These are phyloP conservation scores for Aristolochia californica DNA, from an alignment of 164 flowering plant species.

Conservation along the genomic window DNA sequence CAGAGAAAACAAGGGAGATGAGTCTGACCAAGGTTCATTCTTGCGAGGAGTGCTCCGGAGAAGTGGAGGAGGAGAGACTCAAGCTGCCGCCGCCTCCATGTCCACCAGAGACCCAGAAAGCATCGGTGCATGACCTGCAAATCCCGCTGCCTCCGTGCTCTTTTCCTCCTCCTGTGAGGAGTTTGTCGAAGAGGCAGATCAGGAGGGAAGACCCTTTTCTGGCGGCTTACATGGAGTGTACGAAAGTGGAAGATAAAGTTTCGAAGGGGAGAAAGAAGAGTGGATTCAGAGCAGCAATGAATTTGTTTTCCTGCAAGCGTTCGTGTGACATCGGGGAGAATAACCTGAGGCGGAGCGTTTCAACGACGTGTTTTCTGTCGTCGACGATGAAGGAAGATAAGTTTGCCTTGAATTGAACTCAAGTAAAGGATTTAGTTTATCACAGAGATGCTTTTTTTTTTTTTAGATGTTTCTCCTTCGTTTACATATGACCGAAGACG, in stretches of 20 bases:
- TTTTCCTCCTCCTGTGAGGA: constrained; percentile 10
- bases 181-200: constrained; percentile 14
- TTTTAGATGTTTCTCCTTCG: too few relatives aligned
- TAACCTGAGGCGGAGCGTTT: constrained; percentile 11
- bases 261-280: background rate
- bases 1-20: too few relatives aligned
- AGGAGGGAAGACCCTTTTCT: constrained; percentile 31
- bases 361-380: background rate
- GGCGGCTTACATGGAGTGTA: constrained; percentile 34
- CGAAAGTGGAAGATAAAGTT: constrained; percentile 10
- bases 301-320: constrained; percentile 36
- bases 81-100: too few relatives aligned
- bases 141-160: constrained; percentile 30
- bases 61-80: too few relatives aligned
- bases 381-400: background rate
- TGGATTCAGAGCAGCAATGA: constrained; percentile 4
- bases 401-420: background rate
- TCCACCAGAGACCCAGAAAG: background rate
- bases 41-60: too few relatives aligned
- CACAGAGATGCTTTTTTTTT: too few relatives aligned
- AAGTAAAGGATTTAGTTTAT: too few relatives aligned
- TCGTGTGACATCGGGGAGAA: constrained; percentile 40
- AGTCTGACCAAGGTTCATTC: too few relatives aligned
- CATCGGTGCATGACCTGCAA: constrained; percentile 1
- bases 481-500: too few relatives aligned